phyloP scores from a whole-genome alignment of 208 protist species.

The Wallacemonas collosoma region DNA sequence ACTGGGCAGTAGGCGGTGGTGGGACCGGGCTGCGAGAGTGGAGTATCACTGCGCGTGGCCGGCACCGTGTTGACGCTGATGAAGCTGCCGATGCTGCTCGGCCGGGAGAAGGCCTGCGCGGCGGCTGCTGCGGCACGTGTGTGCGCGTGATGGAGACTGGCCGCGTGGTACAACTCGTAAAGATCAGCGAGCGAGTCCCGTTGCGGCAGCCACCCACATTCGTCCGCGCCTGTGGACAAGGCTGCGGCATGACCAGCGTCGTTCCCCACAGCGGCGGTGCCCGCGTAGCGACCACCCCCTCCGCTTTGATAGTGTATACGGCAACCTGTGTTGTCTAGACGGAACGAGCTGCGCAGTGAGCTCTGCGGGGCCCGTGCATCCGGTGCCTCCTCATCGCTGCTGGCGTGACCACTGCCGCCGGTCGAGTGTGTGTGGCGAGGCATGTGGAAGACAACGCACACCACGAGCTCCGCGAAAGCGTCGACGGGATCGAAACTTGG shows the following conservation, averaged over 20 bases:
- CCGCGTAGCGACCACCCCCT: too few relatives aligned
- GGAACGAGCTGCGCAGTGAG: conserved; percentile 1
- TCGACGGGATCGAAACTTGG: conserved; percentile 64
- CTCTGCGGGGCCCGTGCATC: neutral
- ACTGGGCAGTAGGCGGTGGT: too few relatives aligned
- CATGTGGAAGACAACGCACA: conserved; percentile 65
- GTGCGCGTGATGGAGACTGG: neutral
- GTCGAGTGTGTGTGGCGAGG: conserved; percentile 23
- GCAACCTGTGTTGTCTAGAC: neutral
- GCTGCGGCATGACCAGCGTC: conserved; percentile 15
- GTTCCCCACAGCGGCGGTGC: too few relatives aligned
- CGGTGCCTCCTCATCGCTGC: conserved; percentile 7
- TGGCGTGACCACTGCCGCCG: conserved; percentile 8
- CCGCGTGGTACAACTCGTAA: neutral
- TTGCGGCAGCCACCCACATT: neutral
- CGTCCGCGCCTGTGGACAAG: neutral
- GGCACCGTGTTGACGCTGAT: neutral
- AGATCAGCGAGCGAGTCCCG: neutral
- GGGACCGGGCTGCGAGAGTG: neutral
- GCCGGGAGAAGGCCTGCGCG: conserved; percentile 4
- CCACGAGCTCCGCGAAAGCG: conserved; percentile 66
- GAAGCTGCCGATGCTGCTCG: conserved; percentile 3
- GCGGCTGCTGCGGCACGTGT: neutral
- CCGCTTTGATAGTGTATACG: conserved; percentile 8
- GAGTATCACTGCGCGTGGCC: neutral